Percentiles rank a stretch among this genome's conserved stretches.
Evolutionary conservation across 179 eudicot genomes (phyloP).

Genomic region (Silene noctiflora): DNA sequence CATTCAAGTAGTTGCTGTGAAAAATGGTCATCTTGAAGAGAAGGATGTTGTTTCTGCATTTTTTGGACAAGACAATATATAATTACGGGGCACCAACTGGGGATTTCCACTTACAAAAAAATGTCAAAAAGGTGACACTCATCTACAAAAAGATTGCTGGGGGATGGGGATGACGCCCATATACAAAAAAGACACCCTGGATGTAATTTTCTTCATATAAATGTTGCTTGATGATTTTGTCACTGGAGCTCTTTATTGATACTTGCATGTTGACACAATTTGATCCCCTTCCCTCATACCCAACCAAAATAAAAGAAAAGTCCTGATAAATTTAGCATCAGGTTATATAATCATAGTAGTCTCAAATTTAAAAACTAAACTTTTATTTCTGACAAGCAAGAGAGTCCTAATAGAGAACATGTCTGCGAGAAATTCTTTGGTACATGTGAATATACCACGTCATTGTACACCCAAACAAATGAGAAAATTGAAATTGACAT

Average conservation of each 20-base stretch:
- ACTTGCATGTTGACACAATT: not conserved
- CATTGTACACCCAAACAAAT: not conserved
- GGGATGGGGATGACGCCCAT: not conserved
- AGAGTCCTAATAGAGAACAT: conserved; percentile 9
- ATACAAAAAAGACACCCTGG: not conserved
- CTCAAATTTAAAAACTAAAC: not conserved
- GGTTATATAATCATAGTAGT: not conserved
- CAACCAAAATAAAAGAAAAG: not conserved
- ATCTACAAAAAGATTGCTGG: not conserved
- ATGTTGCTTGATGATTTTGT: not conserved
- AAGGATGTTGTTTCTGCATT: not conserved
- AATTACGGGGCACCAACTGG: not conserved
- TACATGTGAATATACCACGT: not conserved
- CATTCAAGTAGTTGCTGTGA: not conserved
- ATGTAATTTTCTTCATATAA: not conserved
- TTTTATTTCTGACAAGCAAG: not conserved
- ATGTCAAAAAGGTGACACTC: not conserved
- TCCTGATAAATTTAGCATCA: not conserved
- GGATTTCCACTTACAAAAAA: not conserved
- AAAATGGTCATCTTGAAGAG: not conserved
- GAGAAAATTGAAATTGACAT: not conserved
- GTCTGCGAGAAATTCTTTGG: not conserved
- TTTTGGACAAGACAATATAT: not conserved
- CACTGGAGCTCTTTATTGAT: not conserved
- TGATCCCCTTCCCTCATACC: not conserved